Percentiles rank a stretch among this genome's conserved stretches.
Evolutionary conservation across 2,329 filamentous ascomycete genomes (phyloP).

Genomic region (Xylariaceae sp.): DNA sequence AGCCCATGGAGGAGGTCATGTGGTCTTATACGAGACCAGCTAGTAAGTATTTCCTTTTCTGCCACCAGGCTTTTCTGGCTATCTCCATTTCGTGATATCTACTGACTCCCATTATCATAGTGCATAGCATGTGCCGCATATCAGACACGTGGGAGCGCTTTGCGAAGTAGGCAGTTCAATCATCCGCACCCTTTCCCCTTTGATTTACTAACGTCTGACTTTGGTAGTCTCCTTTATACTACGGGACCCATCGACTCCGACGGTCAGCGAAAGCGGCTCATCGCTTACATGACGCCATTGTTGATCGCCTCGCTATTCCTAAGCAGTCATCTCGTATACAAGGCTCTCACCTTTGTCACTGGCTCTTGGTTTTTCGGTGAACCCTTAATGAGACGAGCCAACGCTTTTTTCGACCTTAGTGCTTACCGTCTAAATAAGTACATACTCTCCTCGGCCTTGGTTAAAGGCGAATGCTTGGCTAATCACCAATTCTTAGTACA

Average conservation of each 20-base stretch:
- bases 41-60: too few relatives aligned
- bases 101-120: too few relatives aligned
- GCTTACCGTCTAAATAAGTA: neutral
- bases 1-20: neutral
- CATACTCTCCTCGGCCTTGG: neutral
- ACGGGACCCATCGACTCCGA: neutral
- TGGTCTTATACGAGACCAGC: neutral
- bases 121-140: neutral
- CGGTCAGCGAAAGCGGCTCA: neutral
- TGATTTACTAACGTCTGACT: too few relatives aligned
- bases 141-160: neutral
- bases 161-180: too few relatives aligned
- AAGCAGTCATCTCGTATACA: neutral
- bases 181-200: too few relatives aligned
- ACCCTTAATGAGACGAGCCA: neutral
- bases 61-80: too few relatives aligned
- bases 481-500: neutral
- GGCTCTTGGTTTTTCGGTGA: neutral
- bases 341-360: neutral
- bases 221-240: neutral
- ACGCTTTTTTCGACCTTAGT: neutral
- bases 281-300: neutral
- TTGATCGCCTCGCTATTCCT: neutral
- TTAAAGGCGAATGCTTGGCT: too few relatives aligned
- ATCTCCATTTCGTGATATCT: too few relatives aligned